phyloP scores from a whole-genome alignment of 2,329 filamentous ascomycete species.

The Xylariaceae sp. region DNA sequence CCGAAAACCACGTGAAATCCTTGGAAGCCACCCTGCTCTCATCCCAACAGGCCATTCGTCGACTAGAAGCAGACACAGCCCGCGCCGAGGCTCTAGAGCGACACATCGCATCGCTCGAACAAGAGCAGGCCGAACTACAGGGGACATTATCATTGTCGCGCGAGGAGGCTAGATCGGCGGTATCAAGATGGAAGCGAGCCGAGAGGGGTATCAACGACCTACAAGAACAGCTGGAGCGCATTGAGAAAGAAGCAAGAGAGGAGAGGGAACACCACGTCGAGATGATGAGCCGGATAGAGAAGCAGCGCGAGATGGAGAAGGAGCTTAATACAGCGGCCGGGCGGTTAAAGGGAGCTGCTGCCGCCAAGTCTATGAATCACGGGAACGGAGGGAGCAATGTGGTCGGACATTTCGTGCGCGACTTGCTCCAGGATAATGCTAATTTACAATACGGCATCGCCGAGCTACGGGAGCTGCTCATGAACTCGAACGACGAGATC shows the following conservation, averaged over 20 bases:
- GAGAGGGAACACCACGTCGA: constrained; percentile 84
- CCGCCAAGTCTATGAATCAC: constrained; percentile 67
- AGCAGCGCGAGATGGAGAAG: constrained; percentile 80
- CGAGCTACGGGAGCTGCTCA: constrained; percentile 87
- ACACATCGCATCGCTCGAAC: constrained; percentile 79
- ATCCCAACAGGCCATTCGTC: constrained; percentile 78
- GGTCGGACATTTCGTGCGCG: constrained; percentile 95
- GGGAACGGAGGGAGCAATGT: constrained; percentile 69
- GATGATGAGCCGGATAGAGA: constrained; percentile 82
- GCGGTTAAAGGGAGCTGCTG: constrained; percentile 81
- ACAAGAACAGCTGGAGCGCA: constrained; percentile 85
- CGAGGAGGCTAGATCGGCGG: constrained; percentile 78
- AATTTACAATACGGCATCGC: constrained; percentile 91
- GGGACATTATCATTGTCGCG: constrained; percentile 69
- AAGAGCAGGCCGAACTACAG: constrained; percentile 78
- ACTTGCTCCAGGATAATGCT: constrained; percentile 93
- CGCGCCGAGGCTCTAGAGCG: constrained; percentile 81
- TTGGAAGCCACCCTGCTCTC: constrained; percentile 79
- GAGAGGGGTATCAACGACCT: constrained; percentile 80
- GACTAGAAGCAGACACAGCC: constrained; percentile 74
- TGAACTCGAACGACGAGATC: constrained; percentile 93
- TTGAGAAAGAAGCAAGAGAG: constrained; percentile 81
- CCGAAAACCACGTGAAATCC: constrained; percentile 78
- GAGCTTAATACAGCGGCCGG: constrained; percentile 82
- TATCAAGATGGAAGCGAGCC: constrained; percentile 84